Evolutionary conservation across 345 rosid genomes (phyloP).

Genomic region (Eucalyptus cladocalyx): DNA sequence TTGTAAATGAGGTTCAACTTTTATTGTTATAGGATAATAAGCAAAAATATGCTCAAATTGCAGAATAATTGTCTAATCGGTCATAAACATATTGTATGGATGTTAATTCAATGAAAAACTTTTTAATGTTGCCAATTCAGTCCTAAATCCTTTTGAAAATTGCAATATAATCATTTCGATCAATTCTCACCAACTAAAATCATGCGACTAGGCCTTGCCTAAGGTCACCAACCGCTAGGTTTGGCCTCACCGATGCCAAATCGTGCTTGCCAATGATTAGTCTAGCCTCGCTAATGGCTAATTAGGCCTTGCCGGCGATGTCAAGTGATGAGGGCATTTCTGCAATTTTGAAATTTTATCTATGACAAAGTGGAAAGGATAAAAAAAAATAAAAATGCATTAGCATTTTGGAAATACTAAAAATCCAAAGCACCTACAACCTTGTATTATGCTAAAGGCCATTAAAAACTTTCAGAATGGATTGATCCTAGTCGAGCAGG

Average conservation of each 20-base stretch:
- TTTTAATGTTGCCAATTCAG: accelerated
- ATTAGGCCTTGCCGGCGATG: accelerated
- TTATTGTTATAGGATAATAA: accelerated
- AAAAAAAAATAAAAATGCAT: background rate
- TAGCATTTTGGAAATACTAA: background rate
- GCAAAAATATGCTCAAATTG: too few species aligned
- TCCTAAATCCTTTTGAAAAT: too few species aligned
- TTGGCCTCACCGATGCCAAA: accelerated
- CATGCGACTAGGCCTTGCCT: background rate
- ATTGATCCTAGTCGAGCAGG: accelerated
- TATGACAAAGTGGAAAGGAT: background rate
- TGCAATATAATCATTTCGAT: background rate
- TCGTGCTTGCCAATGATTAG: accelerated
- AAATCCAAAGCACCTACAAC: background rate
- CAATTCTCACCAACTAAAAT: accelerated
- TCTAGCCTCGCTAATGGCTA: accelerated
- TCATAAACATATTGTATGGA: too few species aligned
- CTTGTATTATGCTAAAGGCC: too few species aligned
- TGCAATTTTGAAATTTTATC: accelerated
- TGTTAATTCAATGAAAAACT: accelerated
- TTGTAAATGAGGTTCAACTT: too few species aligned
- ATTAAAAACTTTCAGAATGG: too few species aligned
- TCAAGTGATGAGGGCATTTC: background rate
- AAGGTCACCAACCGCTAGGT: accelerated
- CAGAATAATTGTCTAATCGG: accelerated